Evolutionary conservation across 2,329 filamentous ascomycete species (phyloP).

Genomic region (Raffaelea arxii): DNA sequence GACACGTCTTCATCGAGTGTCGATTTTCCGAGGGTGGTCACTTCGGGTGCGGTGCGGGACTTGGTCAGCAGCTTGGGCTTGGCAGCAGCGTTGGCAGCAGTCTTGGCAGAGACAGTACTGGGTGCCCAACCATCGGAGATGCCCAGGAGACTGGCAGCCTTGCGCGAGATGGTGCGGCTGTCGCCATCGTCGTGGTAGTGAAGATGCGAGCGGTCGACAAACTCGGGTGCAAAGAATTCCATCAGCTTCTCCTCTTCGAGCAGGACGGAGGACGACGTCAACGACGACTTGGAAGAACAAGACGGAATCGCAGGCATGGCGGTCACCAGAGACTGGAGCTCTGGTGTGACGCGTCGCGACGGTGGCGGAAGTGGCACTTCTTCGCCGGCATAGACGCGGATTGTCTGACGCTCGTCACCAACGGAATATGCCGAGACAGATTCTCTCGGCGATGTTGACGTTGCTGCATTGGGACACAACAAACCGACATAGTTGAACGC

Average conservation of each 20-base stretch:
- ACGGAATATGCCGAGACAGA: not conserved
- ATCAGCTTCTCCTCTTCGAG: too few relatives aligned
- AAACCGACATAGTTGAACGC: constrained; percentile 47
- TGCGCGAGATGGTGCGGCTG: constrained; percentile 15
- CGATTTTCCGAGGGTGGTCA: not conserved
- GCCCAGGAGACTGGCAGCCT: constrained; percentile 13
- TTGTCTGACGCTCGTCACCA: constrained; percentile 7
- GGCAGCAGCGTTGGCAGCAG: not conserved
- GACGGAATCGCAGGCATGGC: too few relatives aligned
- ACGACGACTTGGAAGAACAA: too few relatives aligned
- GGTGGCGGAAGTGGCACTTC: constrained; percentile 3
- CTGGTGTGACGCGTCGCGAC: not conserved
- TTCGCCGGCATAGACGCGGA: constrained; percentile 8
- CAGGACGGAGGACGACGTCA: too few relatives aligned
- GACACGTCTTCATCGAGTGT: not conserved
- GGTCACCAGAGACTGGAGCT: not conserved
- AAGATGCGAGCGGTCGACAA: too few relatives aligned
- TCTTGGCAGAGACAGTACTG: not conserved
- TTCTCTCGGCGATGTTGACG: not conserved
- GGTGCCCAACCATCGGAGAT: constrained; percentile 7
- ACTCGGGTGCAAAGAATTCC: too few relatives aligned
- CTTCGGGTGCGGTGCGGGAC: not conserved
- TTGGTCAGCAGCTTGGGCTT: constrained; percentile 2
- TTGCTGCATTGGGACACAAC: constrained; percentile 16
- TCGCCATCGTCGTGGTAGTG: constrained; percentile 4